Conservation (phyloP, 1,139 yeast genomes). For the Kodamaea plutei region DNA sequence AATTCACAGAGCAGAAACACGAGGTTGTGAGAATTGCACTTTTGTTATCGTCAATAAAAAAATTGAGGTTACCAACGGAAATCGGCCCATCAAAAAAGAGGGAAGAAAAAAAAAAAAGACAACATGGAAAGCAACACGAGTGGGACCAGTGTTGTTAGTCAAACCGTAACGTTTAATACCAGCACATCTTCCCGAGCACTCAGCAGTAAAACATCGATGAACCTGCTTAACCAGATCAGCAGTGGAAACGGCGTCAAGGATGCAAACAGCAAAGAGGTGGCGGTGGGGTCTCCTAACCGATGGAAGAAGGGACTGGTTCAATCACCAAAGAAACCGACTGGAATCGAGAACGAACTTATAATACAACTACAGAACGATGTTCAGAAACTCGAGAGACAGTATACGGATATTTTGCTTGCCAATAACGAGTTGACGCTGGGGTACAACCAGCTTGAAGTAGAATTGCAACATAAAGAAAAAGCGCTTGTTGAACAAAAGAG, state of each 20-base stretch:
- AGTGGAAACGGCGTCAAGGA: too few relatives aligned
- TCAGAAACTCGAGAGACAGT: constrained; percentile 21
- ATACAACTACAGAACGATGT: constrained; percentile 9
- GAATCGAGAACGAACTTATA: background rate
- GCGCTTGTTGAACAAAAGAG: constrained; percentile 19
- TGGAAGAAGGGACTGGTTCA: background rate
- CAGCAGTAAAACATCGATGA: constrained; percentile 4
- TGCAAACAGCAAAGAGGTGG: constrained; percentile 1
- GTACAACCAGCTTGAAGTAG: constrained; percentile 21
- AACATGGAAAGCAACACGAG: constrained; percentile 6
- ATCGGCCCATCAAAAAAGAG: background rate
- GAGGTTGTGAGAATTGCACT: too few relatives aligned
- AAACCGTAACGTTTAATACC: constrained; percentile 1
- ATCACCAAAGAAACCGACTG: background rate
- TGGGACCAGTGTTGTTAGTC: constrained; percentile 7
- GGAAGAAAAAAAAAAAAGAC: background rate
- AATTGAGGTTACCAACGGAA: constrained; percentile 3
- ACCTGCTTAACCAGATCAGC: constrained; percentile 3
- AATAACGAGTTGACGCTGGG: constrained; percentile 19
- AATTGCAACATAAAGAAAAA: constrained; percentile 16
- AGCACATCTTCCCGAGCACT: constrained; percentile 4
- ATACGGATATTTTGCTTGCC: constrained; percentile 25
- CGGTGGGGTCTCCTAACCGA: background rate
- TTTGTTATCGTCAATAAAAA: too few relatives aligned
- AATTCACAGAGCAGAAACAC: too few relatives aligned